These are phyloP conservation scores for Austropuccinia psidii DNA, from an alignment of 1,284 basidiomycete genomes.

Conservation along the genomic window DNA sequence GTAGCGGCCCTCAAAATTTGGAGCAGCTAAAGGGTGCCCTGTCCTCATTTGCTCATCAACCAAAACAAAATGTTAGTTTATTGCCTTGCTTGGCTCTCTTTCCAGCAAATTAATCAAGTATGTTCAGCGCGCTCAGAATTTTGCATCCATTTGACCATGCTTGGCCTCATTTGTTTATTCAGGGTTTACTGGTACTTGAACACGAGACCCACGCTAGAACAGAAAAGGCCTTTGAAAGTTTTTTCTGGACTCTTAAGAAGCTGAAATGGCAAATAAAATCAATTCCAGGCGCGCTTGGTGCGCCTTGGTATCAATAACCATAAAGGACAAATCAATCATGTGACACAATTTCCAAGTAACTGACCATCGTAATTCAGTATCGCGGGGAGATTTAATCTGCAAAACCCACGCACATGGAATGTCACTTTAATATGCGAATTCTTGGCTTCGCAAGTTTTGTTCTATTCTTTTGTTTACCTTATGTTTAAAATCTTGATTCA, in stretches of 20 bases:
- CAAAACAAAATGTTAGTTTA: conserved; percentile 53
- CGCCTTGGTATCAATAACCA: conserved; percentile 18
- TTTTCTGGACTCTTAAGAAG: conserved; percentile 58
- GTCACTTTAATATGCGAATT: too few species aligned
- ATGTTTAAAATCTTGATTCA: too few species aligned
- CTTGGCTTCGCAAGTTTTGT: too few species aligned
- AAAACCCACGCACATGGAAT: too few species aligned
- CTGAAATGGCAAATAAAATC: conserved; percentile 62
- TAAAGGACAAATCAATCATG: too few species aligned
- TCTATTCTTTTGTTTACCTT: too few species aligned
- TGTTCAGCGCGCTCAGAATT: not conserved
- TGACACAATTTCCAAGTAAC: too few species aligned
- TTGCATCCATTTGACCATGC: not conserved
- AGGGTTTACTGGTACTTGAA: conserved; percentile 70
- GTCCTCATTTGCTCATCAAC: not conserved
- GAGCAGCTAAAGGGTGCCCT: not conserved
- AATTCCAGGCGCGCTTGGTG: conserved; percentile 3
- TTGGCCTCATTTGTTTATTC: not conserved
- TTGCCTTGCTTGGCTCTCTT: not conserved
- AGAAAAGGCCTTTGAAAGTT: conserved; percentile 61
- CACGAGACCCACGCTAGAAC: conserved; percentile 64
- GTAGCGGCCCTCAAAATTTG: conserved; percentile 1
- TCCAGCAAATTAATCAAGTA: not conserved
- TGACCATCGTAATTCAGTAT: too few species aligned
- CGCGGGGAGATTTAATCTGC: too few species aligned